Percentiles rank a stretch among this genome's conserved stretches.
Evolutionary conservation across 2,329 filamentous ascomycete genomes (phyloP).

Genomic region (Talaromyces sp.): DNA sequence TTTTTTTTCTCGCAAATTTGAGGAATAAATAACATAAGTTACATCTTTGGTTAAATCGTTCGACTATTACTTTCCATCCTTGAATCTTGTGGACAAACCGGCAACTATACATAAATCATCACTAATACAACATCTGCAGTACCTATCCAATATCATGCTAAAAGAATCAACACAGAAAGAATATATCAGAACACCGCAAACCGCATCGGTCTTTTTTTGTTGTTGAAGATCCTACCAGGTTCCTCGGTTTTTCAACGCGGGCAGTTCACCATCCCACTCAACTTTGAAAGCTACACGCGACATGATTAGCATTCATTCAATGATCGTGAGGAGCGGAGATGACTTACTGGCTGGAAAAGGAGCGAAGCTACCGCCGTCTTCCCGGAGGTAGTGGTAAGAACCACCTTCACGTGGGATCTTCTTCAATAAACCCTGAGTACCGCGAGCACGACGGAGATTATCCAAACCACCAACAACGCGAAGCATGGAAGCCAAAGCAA

Average conservation of each 20-base stretch:
- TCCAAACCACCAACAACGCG: slow-evolving; percentile 58
- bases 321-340: background rate
- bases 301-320: slow-evolving; percentile 16
- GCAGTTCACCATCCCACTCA: slow-evolving; percentile 36
- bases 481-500: slow-evolving; percentile 63
- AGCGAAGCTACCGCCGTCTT: slow-evolving; percentile 58
- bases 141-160: background rate
- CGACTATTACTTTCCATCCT: background rate
- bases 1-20: background rate
- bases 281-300: slow-evolving; percentile 37
- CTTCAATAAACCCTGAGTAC: slow-evolving; percentile 63
- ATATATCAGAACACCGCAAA: background rate
- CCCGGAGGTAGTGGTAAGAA: slow-evolving; percentile 58
- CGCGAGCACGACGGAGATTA: slow-evolving; percentile 57
- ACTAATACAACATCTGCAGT: background rate
- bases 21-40: background rate
- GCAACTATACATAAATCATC: too few species aligned
- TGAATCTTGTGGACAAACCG: background rate
- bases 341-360: slow-evolving; percentile 46
- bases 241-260: background rate
- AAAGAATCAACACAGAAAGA: background rate
- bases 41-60: background rate
- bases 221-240: background rate
- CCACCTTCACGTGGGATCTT: slow-evolving; percentile 55
- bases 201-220: background rate